Evolutionary conservation across 2,329 filamentous ascomycete genomes (phyloP), one percentile per base, ranked within the genome.

Genomic region (Chaetomium strumarium): DNA sequence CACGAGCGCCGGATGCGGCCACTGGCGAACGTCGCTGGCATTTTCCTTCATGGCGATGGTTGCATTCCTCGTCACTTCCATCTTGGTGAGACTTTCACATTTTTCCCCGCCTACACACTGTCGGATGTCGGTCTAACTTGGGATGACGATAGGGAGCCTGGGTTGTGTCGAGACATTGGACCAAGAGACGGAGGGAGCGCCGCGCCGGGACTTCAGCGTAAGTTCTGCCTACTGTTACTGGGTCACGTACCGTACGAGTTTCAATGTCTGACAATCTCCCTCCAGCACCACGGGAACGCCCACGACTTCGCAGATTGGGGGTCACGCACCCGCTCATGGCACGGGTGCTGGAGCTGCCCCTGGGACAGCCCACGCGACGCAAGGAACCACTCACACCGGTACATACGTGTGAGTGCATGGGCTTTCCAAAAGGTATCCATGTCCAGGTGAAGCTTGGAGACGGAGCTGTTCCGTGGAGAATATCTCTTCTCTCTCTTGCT

Each of bases 11-110:
- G 56, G 57, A 11, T 61, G 59, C 30, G 34, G 41, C 4, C 29
- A 47, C 4, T 61, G 55, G 53, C 56, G 57, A 31, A 55, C 54
- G 1, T 41, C 51, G 16, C 20, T 61, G 41, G 59, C 55, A 2
- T 61, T 61, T 29, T 58, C 57, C 3, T 61, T 61, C 31, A 44
- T 61, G 53, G 55, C 42, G 12, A 34, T 57, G 29, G 36, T 61
- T 24, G 46, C 49, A 1, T 61, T 38, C 29, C 31, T 61, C 4
- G 9, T 58, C 37, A 61, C 41, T 33, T 34, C 46, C 14, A 52
- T 58, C 20, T 39, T 61, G 46, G 57, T 57, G 40, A 52, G 57
- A 45, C 44, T 24, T 24, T 24, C 42, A 45, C 11, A 11, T 2
- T n/a, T 1, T 12, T n/a, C n/a, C 11, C 2, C 4, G 24, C 24